Conservation (phyloP, 257 asterid species). For the Capsicum baccatum region DNA sequence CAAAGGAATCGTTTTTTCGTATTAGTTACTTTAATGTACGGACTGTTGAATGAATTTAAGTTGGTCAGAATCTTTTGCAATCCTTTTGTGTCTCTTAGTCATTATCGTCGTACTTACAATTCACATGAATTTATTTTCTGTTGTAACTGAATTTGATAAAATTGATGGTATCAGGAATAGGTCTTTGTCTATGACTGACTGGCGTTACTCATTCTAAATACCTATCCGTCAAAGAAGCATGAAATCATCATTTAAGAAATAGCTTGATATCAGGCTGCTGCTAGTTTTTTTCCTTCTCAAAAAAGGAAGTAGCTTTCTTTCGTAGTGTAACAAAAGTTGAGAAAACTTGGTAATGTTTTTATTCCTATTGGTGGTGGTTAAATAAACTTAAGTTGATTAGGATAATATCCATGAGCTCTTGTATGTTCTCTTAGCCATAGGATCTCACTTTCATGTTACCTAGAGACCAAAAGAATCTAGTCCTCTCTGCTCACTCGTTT, state of each 20-base stretch:
- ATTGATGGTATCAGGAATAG: constrained; percentile 8
- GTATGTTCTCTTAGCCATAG: background rate
- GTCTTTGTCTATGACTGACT: background rate
- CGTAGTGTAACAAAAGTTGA: background rate
- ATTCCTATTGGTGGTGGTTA: background rate
- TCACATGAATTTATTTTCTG: constrained; percentile 6
- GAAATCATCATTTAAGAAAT: background rate
- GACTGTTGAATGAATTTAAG: background rate
- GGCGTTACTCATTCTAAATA: background rate
- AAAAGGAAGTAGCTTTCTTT: background rate
- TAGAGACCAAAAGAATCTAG: background rate
- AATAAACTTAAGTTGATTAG: background rate
- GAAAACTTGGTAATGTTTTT: background rate
- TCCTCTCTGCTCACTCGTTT: too few species aligned
- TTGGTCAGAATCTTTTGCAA: background rate
- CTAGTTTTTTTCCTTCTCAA: too few species aligned
- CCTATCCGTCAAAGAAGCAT: constrained; percentile 10
- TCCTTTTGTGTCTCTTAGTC: background rate
- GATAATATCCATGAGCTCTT: constrained; percentile 22
- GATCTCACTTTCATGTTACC: background rate
- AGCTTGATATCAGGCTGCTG: too few species aligned
- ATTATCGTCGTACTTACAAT: background rate
- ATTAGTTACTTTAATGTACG: constrained; percentile 2
- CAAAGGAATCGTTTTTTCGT: background rate
- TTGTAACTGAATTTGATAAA: background rate